Percentiles rank a stretch among this genome's conserved stretches.
These are phyloP conservation scores for Dipteronia dyeriana DNA, from an alignment of 345 rosid genomes.

Conservation along the genomic window DNA sequence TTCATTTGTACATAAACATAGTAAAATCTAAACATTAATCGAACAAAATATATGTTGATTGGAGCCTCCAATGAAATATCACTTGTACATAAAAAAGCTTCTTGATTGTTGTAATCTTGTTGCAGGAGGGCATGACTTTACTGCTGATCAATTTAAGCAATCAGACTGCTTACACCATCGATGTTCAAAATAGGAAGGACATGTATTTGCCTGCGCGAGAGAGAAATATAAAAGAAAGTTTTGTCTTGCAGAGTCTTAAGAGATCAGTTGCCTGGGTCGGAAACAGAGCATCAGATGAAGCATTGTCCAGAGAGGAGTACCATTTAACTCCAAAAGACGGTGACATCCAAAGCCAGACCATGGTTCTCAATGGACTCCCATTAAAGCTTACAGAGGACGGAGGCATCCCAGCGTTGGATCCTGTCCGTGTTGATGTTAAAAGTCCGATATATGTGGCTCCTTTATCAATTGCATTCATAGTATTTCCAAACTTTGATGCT, in stretches of 20 bases:
- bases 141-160: conserved; percentile 83
- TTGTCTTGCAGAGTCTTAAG: conserved; percentile 50
- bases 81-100: background rate
- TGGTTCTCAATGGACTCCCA: conserved; percentile 79
- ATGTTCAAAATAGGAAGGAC: conserved; percentile 48
- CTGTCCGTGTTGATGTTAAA: conserved; percentile 40
- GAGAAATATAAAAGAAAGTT: conserved; percentile 28
- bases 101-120: background rate
- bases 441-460: conserved; percentile 58
- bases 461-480: conserved; percentile 75
- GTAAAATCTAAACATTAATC: no score
- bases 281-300: conserved; percentile 41
- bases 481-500: conserved; percentile 73
- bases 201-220: conserved; percentile 26
- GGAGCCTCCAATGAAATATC: background rate
- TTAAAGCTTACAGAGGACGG: conserved; percentile 47
- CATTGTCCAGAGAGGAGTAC: conserved; percentile 74
- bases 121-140: conserved; percentile 78
- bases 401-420: conserved; percentile 64
- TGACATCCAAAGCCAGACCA: conserved; percentile 58
- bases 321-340: conserved; percentile 79
- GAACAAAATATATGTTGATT: no score
- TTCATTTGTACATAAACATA: no score
- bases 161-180: conserved; percentile 50
- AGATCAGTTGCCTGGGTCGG: conserved; percentile 67